Conservation (phyloP, 1,139 yeast species). For the Magnusiomyces fungicola region DNA sequence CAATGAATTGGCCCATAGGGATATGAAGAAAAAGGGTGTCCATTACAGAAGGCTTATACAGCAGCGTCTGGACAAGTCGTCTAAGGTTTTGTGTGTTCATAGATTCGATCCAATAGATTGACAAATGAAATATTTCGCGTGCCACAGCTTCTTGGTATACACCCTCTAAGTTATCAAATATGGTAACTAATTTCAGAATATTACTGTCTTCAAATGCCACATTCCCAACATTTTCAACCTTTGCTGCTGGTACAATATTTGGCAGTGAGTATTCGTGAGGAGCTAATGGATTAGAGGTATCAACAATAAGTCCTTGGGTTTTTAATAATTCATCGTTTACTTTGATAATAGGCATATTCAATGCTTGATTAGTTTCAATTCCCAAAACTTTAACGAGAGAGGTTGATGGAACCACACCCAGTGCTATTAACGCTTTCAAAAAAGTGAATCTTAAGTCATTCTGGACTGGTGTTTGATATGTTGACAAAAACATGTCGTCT, state of each 20-base stretch:
- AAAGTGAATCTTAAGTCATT: background rate
- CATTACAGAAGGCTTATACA: constrained; percentile 37
- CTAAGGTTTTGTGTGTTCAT: constrained; percentile 34
- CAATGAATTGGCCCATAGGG: constrained; percentile 23
- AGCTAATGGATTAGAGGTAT: constrained; percentile 1
- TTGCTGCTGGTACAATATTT: constrained; percentile 4
- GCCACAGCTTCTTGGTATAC: constrained; percentile 25
- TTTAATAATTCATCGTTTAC: constrained; percentile 11
- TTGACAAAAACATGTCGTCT: constrained; percentile 39
- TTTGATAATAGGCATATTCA: constrained; percentile 18
- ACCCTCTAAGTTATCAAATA: constrained; percentile 27
- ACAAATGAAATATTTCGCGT: constrained; percentile 17
- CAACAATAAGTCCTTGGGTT: constrained; percentile 10
- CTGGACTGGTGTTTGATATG: background rate
- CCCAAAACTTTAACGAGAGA: background rate
- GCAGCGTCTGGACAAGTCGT: constrained; percentile 43
- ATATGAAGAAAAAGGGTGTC: constrained; percentile 37
- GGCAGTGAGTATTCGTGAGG: background rate
- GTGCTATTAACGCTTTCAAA: background rate
- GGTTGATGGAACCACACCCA: background rate
- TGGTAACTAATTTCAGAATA: constrained; percentile 19
- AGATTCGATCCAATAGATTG: constrained; percentile 19
- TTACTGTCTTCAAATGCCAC: constrained; percentile 23
- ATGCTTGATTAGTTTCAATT: constrained; percentile 10
- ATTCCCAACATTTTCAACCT: constrained; percentile 25